Evolutionary conservation across 139 green algal species (phyloP), one percentile per base, ranked within the genome.

Genomic region (Astrephomene gubernaculifera): DNA sequence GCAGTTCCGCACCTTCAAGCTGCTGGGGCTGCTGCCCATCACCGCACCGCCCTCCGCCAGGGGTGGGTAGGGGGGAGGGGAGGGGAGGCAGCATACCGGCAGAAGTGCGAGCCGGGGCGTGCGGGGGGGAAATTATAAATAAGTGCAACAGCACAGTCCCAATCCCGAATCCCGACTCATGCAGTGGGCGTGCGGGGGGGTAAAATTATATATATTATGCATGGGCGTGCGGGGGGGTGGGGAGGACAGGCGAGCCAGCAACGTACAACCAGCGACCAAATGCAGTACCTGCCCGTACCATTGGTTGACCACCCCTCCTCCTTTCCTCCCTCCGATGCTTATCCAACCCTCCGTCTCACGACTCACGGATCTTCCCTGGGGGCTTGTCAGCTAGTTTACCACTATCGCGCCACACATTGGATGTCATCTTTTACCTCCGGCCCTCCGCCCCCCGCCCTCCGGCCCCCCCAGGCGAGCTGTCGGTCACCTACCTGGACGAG

Each of bases 1-100:
- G 41, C 94, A 98, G 80, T 98, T 98, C 87, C 92, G 89, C 22
- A 78, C 86, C 19, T 98, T 98, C 87, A 92, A 92, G 60, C 88
- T 98, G 6, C 78, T 95, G 19, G 85, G 88, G 19, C 70, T 97
- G 0, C 89, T 98, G 38, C 87, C 90, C 33, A 87, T 98, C 65
- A 94, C 86, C 35, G 95, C 95, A 6, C 95, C 95, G 5, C 24
- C 75, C 0, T 88, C 71, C 6, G 95, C 95, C 0, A 82, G 52
- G 60, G 88, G 90, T 92, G 79, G 71, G 87, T 25, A 24, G 27
- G 21, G 0, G 41, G 53, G 4, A 41, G 41, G 41, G 27, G 54
- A 21, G 14, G 17, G 17, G 54, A 24, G 5, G 54, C 14, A n/a
- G 54, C 22, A 24, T 21, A 25, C n/a, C n/a, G n/a, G n/a, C n/a